A percentile compares a stretch with the other conserved stretches of the same genome.
Conservation (phyloP, 176 grass and related monocot genomes). For the Dendrocalamus sinicus region DNA sequence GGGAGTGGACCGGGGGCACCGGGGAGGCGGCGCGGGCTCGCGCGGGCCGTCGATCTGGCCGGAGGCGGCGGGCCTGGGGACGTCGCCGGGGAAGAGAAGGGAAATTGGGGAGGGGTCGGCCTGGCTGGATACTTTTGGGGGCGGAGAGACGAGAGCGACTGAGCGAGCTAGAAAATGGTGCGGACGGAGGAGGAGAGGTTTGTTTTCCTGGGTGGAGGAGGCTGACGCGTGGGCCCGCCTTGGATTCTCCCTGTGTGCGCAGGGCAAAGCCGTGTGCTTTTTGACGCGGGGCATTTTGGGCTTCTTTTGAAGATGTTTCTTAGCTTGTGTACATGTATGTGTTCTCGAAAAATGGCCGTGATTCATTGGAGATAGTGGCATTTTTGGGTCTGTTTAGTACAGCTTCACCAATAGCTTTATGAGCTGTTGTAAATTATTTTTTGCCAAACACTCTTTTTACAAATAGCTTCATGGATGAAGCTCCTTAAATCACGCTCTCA, state of each 20-base stretch:
- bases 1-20: not conserved
- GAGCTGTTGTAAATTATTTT: too few species aligned
- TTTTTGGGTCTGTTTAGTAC: too few species aligned
- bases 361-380: too few species aligned
- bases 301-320: too few species aligned
- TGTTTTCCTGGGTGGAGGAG: constrained; percentile 32
- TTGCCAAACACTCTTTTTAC: too few species aligned
- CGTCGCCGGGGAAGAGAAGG: constrained; percentile 58
- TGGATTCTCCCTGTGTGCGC: not conserved
- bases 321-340: too few species aligned
- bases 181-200: not conserved
- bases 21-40: not conserved
- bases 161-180: not conserved
- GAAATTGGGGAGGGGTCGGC: constrained; percentile 36
- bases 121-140: constrained; percentile 21
- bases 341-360: too few species aligned
- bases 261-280: not conserved
- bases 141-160: constrained; percentile 8
- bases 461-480: too few species aligned
- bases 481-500: too few species aligned
- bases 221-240: constrained; percentile 30
- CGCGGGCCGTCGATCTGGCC: constrained; percentile 40
- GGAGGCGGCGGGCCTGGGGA: constrained; percentile 40
- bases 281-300: too few species aligned
- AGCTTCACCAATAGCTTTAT: too few species aligned